Evolutionary conservation across 1,284 basidiomycete species (phyloP), one percentile per base, ranked within the genome.

Genomic region (Cronartium quercuum): DNA sequence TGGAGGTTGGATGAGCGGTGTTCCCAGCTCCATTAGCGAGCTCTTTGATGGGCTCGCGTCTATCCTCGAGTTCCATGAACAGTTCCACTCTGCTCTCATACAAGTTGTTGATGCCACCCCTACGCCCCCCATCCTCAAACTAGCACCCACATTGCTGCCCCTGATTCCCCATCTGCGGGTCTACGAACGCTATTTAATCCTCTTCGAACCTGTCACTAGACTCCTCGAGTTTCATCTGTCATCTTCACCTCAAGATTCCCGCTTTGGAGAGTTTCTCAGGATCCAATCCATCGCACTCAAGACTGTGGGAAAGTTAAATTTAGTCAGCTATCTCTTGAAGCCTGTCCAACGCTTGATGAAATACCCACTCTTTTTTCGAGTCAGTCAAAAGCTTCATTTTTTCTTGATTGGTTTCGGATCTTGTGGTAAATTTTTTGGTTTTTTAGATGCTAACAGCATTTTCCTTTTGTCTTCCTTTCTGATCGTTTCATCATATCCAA

Each of bases 41-140:
- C 84, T 93, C 38, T 88, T 95, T 76, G 91, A 92, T 81, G 90
- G 89, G 87, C 83, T 93, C 65, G 91, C 93, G 78, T 89, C 90
- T 77, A 91, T 95, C 76, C 84, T 89, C 15, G 37, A 38, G 9
- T 42, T 64, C 12, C 62, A 64, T 41, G 24, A 29, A 21, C 21
- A 64, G 5, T 35, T 40, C 29, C 2, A 10, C 38, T 47, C 42
- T 21, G 35, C 18, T 12, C 24, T 66, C 12, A n/a, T 6, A 41
- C 24, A 34, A 44, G 15, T 18, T 5, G 18, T 21, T 47, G 24
- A 41, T 6, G 21, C 29, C 6, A 44, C 13, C 34, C 42, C n/a
- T 1, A 29, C 42, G 64, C 41, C 18, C 24, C 21, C 18, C 15
- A 21, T 66, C 51, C 42, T 44, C 87, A 89, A 76, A 83, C 92